A percentile compares a stretch with the other conserved stretches of the same genome.
Evolutionary conservation across 2,329 filamentous ascomycete species (phyloP).

Genomic region (Sporothrix inflata): DNA sequence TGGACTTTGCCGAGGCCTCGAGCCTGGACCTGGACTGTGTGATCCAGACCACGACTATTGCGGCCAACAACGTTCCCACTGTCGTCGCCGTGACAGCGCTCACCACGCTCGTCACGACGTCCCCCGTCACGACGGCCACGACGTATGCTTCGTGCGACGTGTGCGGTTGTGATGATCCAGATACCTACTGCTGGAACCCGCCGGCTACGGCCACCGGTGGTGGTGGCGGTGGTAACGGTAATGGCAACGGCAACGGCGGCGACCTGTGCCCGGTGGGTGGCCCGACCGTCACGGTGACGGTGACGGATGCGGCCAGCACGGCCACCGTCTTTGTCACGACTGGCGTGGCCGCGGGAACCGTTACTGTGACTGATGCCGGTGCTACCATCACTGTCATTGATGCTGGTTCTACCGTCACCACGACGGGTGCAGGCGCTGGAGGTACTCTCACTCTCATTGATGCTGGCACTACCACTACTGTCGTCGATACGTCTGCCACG

Average conservation of each 20-base stretch:
- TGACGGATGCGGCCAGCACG: background rate
- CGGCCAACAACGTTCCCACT: background rate
- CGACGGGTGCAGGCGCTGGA: no score
- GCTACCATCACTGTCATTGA: no score
- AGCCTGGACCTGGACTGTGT: constrained; percentile 24
- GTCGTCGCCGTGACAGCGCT: constrained; percentile 14
- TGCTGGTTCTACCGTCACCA: no score
- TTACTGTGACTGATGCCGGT: no score
- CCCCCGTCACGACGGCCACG: constrained; percentile 2
- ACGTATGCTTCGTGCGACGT: background rate
- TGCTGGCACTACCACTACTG: no score
- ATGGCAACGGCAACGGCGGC: background rate
- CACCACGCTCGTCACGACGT: background rate
- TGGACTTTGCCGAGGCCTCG: constrained; percentile 16
- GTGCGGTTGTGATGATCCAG: background rate
- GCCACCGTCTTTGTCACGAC: no score
- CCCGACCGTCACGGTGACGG: constrained; percentile 13
- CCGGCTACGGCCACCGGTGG: no score
- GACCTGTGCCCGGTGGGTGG: background rate
- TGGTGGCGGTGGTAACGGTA: no score
- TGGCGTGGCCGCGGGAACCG: background rate
- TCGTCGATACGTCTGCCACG: no score
- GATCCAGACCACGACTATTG: constrained; percentile 1
- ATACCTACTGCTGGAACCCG: constrained; percentile 25
- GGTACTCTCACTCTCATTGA: no score